phyloP scores from a whole-genome alignment of 2,329 filamentous ascomycete genomes.

The Clathrospora elynae region DNA sequence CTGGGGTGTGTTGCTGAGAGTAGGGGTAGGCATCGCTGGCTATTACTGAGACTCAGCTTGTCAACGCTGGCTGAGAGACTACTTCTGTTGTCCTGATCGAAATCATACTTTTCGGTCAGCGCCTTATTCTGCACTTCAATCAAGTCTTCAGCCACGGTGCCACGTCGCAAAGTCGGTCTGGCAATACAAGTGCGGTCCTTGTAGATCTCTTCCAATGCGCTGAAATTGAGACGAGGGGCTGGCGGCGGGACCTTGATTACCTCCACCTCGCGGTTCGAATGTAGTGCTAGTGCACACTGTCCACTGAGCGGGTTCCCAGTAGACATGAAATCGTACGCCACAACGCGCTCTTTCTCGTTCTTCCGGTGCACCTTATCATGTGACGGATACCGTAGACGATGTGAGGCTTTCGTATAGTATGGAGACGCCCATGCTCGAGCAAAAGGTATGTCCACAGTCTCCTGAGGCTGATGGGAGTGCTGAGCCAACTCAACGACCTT shows the following conservation, averaged over 20 bases:
- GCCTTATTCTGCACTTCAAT: constrained; percentile 39
- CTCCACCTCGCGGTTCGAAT: constrained; percentile 58
- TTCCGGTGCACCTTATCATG: constrained; percentile 52
- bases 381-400: constrained; percentile 52
- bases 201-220: constrained; percentile 52
- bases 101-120: constrained; percentile 34
- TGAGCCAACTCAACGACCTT: constrained; percentile 62
- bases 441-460: constrained; percentile 27
- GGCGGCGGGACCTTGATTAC: constrained; percentile 55
- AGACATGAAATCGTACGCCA: constrained; percentile 66
- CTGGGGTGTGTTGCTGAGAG: constrained; percentile 38
- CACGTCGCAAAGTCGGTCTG: constrained; percentile 36
- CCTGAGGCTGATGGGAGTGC: constrained; percentile 49
- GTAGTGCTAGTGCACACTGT: constrained; percentile 59
- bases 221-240: constrained; percentile 51
- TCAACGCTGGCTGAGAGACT: constrained; percentile 37
- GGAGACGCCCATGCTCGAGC: constrained; percentile 49
- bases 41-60: constrained; percentile 41
- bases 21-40: constrained; percentile 36
- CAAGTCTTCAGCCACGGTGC: constrained; percentile 44
- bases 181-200: constrained; percentile 40
- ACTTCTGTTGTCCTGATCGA: constrained; percentile 27
- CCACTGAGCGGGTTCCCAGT: constrained; percentile 52
- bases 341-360: constrained; percentile 56
- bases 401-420: constrained; percentile 52